phyloP scores from a whole-genome alignment of 2,329 filamentous ascomycete species.

The Fusarium verrucosum region DNA sequence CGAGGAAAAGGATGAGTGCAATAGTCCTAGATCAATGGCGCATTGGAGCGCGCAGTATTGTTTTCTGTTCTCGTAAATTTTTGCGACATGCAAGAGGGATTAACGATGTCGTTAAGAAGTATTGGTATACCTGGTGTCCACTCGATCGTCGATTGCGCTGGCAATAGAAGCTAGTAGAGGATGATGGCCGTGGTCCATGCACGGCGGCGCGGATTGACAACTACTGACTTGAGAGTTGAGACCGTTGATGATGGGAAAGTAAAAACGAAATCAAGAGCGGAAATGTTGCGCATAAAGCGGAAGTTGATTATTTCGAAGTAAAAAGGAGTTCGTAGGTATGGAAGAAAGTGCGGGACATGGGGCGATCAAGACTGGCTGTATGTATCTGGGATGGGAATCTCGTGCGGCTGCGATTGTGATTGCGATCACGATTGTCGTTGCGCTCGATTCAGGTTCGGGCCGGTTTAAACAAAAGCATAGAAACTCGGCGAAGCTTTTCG shows the following conservation, averaged over 20 bases:
- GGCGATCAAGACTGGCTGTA: not conserved
- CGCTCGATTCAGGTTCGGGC: conserved; percentile 1
- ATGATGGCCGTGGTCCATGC: conserved; percentile 25
- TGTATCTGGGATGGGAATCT: not conserved
- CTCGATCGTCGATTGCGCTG: conserved; percentile 25
- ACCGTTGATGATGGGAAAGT: conserved; percentile 10
- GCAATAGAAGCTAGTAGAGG: conserved; percentile 7
- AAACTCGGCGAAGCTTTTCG: conserved; percentile 27
- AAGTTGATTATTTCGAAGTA: not conserved
- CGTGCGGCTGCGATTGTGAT: not conserved
- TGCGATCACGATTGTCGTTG: conserved; percentile 9
- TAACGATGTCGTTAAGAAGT: not conserved
- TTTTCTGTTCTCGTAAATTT: not conserved
- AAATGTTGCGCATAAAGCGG: conserved; percentile 1
- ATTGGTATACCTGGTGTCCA: conserved; percentile 4
- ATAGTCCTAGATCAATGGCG: conserved; percentile 2
- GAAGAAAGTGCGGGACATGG: not conserved
- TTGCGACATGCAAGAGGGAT: not conserved
- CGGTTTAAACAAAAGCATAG: conserved; percentile 2
- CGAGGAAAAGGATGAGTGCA: not conserved
- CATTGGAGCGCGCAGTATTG: conserved; percentile 8
- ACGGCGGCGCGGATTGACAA: conserved; percentile 8
- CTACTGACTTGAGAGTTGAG: conserved; percentile 11
- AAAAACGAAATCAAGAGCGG: not conserved
- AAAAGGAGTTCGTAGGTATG: not conserved